A percentile compares a stretch with the other conserved stretches of the same genome.
phyloP scores from a whole-genome alignment of 345 rosid species.

The Murraya koenigii region DNA sequence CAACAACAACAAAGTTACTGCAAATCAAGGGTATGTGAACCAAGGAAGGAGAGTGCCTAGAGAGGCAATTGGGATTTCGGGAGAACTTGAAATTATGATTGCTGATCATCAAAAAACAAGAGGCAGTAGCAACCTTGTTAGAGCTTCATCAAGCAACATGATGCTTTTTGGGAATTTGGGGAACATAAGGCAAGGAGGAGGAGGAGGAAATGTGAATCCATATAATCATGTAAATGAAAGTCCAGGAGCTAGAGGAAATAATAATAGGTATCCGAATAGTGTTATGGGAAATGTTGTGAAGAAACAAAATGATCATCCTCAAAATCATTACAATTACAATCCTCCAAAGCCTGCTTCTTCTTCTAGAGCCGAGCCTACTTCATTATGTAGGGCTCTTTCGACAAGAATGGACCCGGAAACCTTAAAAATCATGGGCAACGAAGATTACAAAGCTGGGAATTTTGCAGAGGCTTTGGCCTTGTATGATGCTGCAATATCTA shows the following conservation, averaged over 20 bases:
- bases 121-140: slow-evolving; percentile 51
- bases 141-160: slow-evolving; percentile 86
- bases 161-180: slow-evolving; percentile 80
- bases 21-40: slow-evolving; percentile 27
- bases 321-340: slow-evolving; percentile 8
- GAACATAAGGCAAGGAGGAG: slow-evolving; percentile 59
- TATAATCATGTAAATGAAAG: slow-evolving; percentile 23
- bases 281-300: slow-evolving; percentile 54
- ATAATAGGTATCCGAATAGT: slow-evolving; percentile 31
- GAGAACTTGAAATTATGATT: slow-evolving; percentile 87
- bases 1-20: neutral
- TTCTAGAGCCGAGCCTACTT: slow-evolving; percentile 20
- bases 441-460: slow-evolving; percentile 92
- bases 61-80: slow-evolving; percentile 63
- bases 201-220: slow-evolving; percentile 17
- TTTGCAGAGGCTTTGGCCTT: slow-evolving; percentile 83
- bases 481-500: slow-evolving; percentile 90
- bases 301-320: slow-evolving; percentile 21
- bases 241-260: neutral
- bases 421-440: slow-evolving; percentile 91
- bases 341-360: neutral
- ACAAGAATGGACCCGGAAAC: slow-evolving; percentile 96
- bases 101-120: slow-evolving; percentile 59
- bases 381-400: slow-evolving; percentile 79
- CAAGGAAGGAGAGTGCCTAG: slow-evolving; percentile 51